These are phyloP conservation scores for Cryphonectria japonica DNA, from an alignment of 2,329 filamentous ascomycete species.

Conservation along the genomic window DNA sequence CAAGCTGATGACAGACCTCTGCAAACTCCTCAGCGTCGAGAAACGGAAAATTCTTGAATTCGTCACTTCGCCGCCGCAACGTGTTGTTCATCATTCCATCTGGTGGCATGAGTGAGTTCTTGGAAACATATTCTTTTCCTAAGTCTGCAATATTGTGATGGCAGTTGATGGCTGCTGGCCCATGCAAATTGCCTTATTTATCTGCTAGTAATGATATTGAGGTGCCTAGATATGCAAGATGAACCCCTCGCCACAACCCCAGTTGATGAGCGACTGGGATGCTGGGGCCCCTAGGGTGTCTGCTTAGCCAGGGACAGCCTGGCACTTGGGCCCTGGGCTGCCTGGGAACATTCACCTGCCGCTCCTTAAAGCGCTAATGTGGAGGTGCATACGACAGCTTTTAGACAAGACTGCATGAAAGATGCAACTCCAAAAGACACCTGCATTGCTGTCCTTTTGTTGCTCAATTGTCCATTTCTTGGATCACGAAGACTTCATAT, in stretches of 20 bases:
- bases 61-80: conserved; percentile 34
- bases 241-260: not conserved
- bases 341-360: not conserved
- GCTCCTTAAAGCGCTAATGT: not conserved
- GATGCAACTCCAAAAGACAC: not conserved
- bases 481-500: conserved; percentile 15
- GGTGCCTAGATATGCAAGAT: not conserved
- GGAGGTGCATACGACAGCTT: not conserved
- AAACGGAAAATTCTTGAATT: conserved; percentile 62
- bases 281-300: not conserved
- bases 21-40: conserved; percentile 66
- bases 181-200: not conserved
- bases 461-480: not conserved
- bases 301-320: conserved; percentile 2
- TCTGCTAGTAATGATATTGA: not conserved
- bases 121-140: not conserved
- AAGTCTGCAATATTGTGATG: not conserved
- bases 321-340: not conserved
- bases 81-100: conserved; percentile 9
- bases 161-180: not conserved
- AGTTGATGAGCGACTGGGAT: not conserved
- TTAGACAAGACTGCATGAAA: not conserved
- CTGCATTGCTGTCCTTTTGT: conserved; percentile 21
- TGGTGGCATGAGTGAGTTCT: not conserved
- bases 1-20: conserved; percentile 65